A percentile compares a stretch with the other conserved stretches of the same genome.
phyloP scores from a whole-genome alignment of 2,329 filamentous ascomycete genomes.

The Colletotrichum melonis region DNA sequence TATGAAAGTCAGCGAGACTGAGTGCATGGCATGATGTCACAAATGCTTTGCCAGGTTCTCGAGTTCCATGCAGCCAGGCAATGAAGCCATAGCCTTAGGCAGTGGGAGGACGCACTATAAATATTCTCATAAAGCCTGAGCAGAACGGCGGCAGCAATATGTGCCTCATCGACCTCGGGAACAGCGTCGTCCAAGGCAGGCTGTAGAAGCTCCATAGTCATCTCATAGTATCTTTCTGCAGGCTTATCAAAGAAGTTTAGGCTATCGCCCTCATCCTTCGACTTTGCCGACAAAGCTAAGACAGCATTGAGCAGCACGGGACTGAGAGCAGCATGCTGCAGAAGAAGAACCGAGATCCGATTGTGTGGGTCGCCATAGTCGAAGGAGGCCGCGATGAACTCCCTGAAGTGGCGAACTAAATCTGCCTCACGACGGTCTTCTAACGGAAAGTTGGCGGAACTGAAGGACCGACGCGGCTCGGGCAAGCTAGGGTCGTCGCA shows the following conservation, averaged over 20 bases:
- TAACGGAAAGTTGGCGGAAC: neutral
- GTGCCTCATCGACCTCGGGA: neutral
- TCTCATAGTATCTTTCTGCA: neutral
- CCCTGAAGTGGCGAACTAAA: conserved; percentile 3
- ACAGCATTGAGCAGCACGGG: conserved; percentile 12
- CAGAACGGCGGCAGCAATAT: conserved; percentile 6
- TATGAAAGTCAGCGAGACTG: too few relatives aligned
- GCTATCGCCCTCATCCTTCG: neutral
- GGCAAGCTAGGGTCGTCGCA: conserved; percentile 14
- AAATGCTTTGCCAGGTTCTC: too few relatives aligned
- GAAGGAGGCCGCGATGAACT: conserved; percentile 2
- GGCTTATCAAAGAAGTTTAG: conserved; percentile 19
- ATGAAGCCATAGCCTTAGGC: too few relatives aligned
- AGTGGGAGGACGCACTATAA: neutral
- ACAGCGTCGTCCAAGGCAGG: neutral
- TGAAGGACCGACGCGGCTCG: conserved; percentile 3
- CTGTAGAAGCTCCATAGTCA: neutral
- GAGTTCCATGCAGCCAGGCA: too few relatives aligned
- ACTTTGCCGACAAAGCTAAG: conserved; percentile 8
- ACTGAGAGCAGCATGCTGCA: conserved; percentile 1
- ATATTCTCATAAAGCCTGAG: conserved; percentile 6
- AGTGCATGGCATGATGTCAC: too few relatives aligned
- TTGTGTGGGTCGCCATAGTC: conserved; percentile 8
- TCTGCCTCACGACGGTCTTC: conserved; percentile 10
- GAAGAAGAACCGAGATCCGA: conserved; percentile 1